Conservation (phyloP, 495 filamentous ascomycete genomes). For the Pseudomonodictys pantanalensis region DNA sequence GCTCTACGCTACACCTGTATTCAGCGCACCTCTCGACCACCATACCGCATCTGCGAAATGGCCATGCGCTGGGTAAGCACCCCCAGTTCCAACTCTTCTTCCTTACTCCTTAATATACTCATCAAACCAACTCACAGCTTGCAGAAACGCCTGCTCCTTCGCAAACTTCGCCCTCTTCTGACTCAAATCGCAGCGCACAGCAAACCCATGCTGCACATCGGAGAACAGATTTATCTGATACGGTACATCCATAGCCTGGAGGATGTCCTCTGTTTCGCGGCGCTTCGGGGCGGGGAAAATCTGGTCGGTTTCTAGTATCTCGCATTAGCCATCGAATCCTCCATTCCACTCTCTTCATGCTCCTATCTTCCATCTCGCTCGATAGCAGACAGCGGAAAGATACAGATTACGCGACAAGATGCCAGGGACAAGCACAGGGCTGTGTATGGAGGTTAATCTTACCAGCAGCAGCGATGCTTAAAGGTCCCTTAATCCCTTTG, state of each 20-base stretch:
- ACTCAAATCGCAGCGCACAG: conserved; percentile 64
- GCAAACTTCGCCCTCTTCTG: conserved; percentile 65
- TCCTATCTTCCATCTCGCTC: not conserved
- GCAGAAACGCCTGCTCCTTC: conserved; percentile 81
- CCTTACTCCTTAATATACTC: conserved; percentile 51
- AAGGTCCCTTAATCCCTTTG: conserved; percentile 62
- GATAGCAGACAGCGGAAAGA: too few species aligned
- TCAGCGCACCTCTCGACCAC: too few species aligned
- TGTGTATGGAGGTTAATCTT: conserved; percentile 27
- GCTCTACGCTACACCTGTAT: too few species aligned
- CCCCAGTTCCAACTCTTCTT: too few species aligned
- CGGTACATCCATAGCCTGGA: conserved; percentile 59
- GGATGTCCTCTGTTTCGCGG: conserved; percentile 57
- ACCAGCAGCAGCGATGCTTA: conserved; percentile 75
- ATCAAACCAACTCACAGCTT: conserved; percentile 79
- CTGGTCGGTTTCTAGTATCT: conserved; percentile 61
- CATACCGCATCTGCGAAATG: too few species aligned
- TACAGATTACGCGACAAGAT: not conserved
- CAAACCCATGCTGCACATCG: conserved; percentile 75
- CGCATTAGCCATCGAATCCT: not conserved
- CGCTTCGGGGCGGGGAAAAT: conserved; percentile 79
- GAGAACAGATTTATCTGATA: conserved; percentile 83
- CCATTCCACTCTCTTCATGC: not conserved
- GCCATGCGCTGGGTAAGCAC: too few species aligned
- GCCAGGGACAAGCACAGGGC: not conserved